Percentiles rank a stretch among this genome's conserved stretches.
These are phyloP conservation scores for Lactifluus rugatus DNA, from an alignment of 768 basidiomycete genomes.

Conservation along the genomic window DNA sequence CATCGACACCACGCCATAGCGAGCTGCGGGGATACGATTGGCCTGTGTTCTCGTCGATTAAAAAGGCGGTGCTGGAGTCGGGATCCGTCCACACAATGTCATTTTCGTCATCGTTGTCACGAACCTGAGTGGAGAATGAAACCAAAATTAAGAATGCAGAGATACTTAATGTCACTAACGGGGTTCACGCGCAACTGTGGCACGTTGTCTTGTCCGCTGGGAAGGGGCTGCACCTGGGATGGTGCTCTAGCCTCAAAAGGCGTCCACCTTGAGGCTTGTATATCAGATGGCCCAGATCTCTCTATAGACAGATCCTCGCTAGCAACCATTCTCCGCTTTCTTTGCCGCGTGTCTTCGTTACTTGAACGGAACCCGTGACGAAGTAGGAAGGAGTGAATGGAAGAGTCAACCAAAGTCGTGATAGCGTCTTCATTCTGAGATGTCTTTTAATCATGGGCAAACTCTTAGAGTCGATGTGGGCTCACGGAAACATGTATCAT, in stretches of 20 bases:
- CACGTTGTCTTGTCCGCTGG: not conserved
- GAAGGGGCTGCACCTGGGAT: not conserved
- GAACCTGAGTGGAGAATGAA: not conserved
- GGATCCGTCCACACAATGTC: constrained; percentile 54
- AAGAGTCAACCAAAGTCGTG: constrained; percentile 43
- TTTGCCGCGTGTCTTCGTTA: constrained; percentile 33
- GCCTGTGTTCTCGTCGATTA: constrained; percentile 61
- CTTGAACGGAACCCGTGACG: constrained; percentile 46
- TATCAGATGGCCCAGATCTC: not conserved
- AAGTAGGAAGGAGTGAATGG: constrained; percentile 52
- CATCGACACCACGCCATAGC: constrained; percentile 8
- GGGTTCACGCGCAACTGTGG: not conserved
- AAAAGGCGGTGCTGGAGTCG: constrained; percentile 44
- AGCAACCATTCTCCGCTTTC: constrained; percentile 36
- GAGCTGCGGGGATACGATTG: constrained; percentile 42
- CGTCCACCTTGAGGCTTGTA: not conserved
- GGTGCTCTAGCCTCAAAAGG: not conserved
- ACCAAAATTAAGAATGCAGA: not conserved
- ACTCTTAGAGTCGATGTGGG: not conserved
- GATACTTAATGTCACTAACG: not conserved
- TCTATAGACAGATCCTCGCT: not conserved
- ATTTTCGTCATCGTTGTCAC: constrained; percentile 16
- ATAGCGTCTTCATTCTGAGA: constrained; percentile 52
- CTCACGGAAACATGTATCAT: constrained; percentile 58
- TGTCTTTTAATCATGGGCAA: constrained; percentile 2